Percentiles rank a stretch among this genome's conserved stretches.
Evolutionary conservation across 805 yeast species (phyloP).

Genomic region (Cyberlindnera xylosilytica): DNA sequence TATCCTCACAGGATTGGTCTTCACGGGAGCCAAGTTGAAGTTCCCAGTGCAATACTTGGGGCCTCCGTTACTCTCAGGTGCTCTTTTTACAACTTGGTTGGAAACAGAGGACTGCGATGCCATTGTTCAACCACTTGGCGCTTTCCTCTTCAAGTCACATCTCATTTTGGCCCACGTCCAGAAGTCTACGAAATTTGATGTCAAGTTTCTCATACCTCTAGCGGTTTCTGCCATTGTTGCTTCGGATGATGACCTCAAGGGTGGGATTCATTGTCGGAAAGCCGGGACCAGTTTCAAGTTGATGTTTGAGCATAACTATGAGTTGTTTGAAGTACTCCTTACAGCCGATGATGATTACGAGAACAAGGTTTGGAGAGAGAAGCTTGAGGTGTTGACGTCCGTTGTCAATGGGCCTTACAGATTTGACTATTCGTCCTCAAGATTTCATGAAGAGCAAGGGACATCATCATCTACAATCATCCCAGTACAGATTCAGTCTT

Average conservation of each 20-base stretch:
- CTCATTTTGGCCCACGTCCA: conserved; percentile 35
- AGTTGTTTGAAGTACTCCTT: conserved; percentile 44
- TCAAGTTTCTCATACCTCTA: conserved; percentile 49
- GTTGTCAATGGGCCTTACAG: conserved; percentile 33
- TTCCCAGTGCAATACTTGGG: conserved; percentile 48
- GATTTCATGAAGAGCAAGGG: conserved; percentile 22
- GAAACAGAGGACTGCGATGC: conserved; percentile 17
- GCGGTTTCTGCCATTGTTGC: conserved; percentile 33
- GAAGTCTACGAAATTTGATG: conserved; percentile 28
- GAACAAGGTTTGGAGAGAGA: conserved; percentile 39
- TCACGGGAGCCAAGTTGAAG: conserved; percentile 14
- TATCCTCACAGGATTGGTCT: conserved; percentile 18
- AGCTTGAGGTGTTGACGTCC: conserved; percentile 28
- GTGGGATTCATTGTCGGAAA: conserved; percentile 29
- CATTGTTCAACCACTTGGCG: conserved; percentile 28
- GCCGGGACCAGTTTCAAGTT: conserved; percentile 39
- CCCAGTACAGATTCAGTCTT: conserved; percentile 19
- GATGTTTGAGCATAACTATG: conserved; percentile 40
- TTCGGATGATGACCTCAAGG: conserved; percentile 20
- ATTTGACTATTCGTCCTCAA: conserved; percentile 29
- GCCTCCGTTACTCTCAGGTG: conserved; percentile 40
- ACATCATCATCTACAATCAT: conserved; percentile 21
- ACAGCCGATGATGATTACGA: conserved; percentile 35
- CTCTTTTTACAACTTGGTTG: conserved; percentile 39
- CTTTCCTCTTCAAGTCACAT: conserved; percentile 50